Evolutionary conservation across 2,329 filamentous ascomycete species (phyloP).

Genomic region (Fonsecaea monophora): DNA sequence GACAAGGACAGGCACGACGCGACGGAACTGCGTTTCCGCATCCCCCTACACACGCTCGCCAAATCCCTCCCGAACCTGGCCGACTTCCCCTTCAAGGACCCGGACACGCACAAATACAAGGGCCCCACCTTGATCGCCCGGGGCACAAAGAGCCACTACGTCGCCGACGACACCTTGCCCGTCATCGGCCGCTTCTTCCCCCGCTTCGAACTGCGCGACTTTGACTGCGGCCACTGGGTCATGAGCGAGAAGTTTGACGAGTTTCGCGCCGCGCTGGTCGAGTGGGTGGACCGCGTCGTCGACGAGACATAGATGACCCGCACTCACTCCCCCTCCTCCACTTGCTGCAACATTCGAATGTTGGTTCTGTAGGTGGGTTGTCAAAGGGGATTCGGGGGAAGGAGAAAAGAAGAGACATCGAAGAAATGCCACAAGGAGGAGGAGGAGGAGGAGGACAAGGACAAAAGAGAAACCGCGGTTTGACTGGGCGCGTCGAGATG

Average conservation of each 20-base stretch:
- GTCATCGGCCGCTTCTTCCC: conserved; percentile 53
- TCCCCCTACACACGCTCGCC: conserved; percentile 76
- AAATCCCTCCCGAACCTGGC: conserved; percentile 75
- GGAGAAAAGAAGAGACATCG: too few relatives aligned
- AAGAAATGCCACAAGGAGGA: too few relatives aligned
- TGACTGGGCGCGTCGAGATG: too few relatives aligned
- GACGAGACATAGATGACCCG: conserved; percentile 23
- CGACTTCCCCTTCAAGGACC: conserved; percentile 85
- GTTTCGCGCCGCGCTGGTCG: conserved; percentile 48
- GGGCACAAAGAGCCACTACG: conserved; percentile 51
- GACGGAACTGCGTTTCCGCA: conserved; percentile 70
- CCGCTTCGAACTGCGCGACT: conserved; percentile 48
- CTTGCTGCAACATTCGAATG: too few relatives aligned
- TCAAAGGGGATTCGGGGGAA: not conserved
- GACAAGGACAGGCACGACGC: not conserved
- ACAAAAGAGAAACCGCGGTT: too few relatives aligned
- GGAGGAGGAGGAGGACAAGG: too few relatives aligned
- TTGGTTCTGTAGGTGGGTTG: too few relatives aligned
- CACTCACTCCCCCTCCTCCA: too few relatives aligned
- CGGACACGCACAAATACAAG: conserved; percentile 70
- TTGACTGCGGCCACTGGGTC: conserved; percentile 54
- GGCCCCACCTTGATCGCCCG: conserved; percentile 80
- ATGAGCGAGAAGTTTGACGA: conserved; percentile 54
- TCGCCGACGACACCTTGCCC: conserved; percentile 49
- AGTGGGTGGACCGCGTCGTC: conserved; percentile 37